phyloP scores from a whole-genome alignment of 495 filamentous ascomycete species.

The Xylaria telfairii region DNA sequence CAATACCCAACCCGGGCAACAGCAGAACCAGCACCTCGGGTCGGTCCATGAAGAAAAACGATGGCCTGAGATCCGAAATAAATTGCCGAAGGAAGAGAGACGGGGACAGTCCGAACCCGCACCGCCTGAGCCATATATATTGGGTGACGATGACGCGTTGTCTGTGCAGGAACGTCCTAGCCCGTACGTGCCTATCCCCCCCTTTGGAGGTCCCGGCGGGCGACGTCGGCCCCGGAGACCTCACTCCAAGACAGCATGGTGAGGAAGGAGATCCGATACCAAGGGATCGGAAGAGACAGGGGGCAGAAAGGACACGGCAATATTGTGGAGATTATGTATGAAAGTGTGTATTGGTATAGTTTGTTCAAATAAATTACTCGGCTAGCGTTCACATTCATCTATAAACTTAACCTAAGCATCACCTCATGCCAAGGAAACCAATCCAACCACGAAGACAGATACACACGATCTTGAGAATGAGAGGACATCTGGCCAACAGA shows the following conservation, averaged over 20 bases:
- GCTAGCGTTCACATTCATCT: not conserved
- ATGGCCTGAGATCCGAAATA: not conserved
- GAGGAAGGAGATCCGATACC: not conserved
- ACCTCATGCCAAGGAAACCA: not conserved
- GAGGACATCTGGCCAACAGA: not conserved
- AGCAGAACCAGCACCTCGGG: not conserved
- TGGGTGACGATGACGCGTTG: not conserved
- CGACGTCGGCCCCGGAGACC: conserved; percentile 18
- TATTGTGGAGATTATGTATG: not conserved
- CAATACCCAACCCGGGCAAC: not conserved
- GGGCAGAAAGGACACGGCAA: not conserved
- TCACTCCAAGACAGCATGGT: not conserved
- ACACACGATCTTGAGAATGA: not conserved
- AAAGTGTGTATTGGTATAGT: not conserved
- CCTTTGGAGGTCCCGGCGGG: not conserved
- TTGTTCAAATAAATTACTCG: not conserved
- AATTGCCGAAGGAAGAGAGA: not conserved
- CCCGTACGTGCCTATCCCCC: not conserved
- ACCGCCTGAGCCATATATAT: not conserved
- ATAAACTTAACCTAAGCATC: not conserved
- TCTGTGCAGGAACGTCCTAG: not conserved
- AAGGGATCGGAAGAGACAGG: not conserved
- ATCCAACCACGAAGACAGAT: not conserved
- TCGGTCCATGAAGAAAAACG: not conserved
- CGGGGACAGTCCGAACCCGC: not conserved